Evolutionary conservation across 2,329 filamentous ascomycete species (phyloP), one percentile per base, ranked within the genome.

Genomic region (Fusarium floridanum): DNA sequence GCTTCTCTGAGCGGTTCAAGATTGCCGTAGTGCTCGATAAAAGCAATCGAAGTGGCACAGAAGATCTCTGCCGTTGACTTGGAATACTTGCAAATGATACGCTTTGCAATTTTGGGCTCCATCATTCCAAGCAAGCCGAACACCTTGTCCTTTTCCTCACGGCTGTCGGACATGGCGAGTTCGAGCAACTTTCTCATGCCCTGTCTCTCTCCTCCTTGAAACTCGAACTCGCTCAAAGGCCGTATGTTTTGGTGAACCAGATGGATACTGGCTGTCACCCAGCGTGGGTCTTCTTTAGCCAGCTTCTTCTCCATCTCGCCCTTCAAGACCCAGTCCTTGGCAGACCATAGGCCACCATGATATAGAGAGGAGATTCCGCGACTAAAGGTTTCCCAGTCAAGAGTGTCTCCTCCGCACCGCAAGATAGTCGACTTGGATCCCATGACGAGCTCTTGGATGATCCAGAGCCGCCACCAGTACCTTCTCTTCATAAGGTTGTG

Each of bases 41-140:
- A 71, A 32, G 65, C 61, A 32, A 62, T 50, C 3, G 68, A 61
- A 7, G 66, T 68, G 5, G 56, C 61, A 22, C 61, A 48, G 6
- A 68, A 71, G 16, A 71, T 32, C 39, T 65, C 56, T 6, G 65
- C 36, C 2, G 68, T 71, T 24, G 65, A 43, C 22, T 62, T 64
- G 37, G 68, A 71, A 32, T 68, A 68, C 14, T 64, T 61, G 43
- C 53, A 66, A 41, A 66, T 50, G 39, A 70, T 50, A 11, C 41
- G 67, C 53, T 55, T 43, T 11, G 41, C 61, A 50, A 71, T 71
- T 22, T 34, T 41, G 22, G 61, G 61, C 16, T 71, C 68, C 68
- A 71, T 71, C 65, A 71, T 71, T 34, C 68, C 68, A 27, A 68
- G 36, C 10, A 71, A 39, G 27, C 60, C 68, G 43, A 71, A 71